Evolutionary conservation across 208 protist species (phyloP).

Genomic region (Acanthamoeba culbertsoni): DNA sequence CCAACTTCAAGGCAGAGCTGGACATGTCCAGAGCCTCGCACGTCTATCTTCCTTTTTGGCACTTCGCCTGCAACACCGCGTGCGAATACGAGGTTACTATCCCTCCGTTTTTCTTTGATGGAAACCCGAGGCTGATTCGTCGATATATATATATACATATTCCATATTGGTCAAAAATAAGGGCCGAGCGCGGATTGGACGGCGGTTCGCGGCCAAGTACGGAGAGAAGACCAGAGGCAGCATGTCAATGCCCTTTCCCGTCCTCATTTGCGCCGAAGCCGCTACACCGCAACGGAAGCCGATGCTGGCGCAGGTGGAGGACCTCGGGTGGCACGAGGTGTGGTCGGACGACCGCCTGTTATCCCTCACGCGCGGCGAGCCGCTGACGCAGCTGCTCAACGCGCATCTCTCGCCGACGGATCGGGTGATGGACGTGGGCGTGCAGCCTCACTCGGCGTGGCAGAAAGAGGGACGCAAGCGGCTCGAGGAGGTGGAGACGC

Average conservation of each 20-base stretch:
- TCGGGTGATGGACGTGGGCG: background rate
- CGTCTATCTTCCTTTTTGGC: background rate
- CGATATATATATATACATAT: background rate
- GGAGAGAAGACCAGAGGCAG: background rate
- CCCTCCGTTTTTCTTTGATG: background rate
- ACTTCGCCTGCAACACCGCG: constrained; percentile 9
- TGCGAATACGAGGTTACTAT: background rate
- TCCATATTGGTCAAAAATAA: background rate
- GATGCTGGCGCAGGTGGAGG: background rate
- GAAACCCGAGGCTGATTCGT: background rate
- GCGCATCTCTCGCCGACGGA: background rate
- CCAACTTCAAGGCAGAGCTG: background rate
- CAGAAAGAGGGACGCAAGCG: background rate
- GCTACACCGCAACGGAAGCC: background rate
- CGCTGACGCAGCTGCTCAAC: background rate
- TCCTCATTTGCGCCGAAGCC: background rate
- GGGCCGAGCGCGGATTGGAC: background rate
- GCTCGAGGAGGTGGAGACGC: background rate
- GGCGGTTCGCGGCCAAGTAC: constrained; percentile 1
- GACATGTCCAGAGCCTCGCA: background rate
- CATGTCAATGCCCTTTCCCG: background rate
- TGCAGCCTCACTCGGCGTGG: background rate
- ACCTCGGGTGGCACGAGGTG: constrained; percentile 15
- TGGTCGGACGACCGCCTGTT: background rate
- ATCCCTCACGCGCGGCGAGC: background rate